These are phyloP conservation scores for Mycena venus DNA, from an alignment of 768 basidiomycete species.

Conservation along the genomic window DNA sequence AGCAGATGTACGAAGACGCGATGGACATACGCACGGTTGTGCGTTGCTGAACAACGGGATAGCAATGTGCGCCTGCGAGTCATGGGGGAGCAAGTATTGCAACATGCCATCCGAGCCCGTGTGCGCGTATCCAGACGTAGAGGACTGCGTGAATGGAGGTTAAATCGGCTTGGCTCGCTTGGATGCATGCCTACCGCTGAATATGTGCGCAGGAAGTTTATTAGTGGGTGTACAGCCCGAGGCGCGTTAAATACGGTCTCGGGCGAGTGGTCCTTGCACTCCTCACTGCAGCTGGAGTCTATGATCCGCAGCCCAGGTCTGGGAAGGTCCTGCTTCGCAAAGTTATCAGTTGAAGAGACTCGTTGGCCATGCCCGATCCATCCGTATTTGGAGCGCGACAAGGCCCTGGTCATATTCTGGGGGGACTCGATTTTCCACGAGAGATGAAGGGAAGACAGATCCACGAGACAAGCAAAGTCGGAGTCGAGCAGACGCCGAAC, in stretches of 20 bases:
- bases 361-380: constrained; percentile 8
- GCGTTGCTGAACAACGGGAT: constrained; percentile 15
- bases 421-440: neutral
- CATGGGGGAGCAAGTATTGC: constrained; percentile 1
- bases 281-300: constrained; percentile 17
- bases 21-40: neutral
- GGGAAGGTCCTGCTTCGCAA: neutral
- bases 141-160: neutral
- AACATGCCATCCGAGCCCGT: neutral
- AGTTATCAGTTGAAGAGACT: neutral
- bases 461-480: constrained; percentile 17
- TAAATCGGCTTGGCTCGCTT: neutral
- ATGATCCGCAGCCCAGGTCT: constrained; percentile 2
- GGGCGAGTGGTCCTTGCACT: neutral
- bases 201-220: constrained; percentile 8
- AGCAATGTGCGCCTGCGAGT: constrained; percentile 12
- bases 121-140: neutral
- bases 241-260: constrained; percentile 3
- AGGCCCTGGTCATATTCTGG: neutral
- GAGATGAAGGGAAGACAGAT: constrained; percentile 3
- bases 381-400: constrained; percentile 11
- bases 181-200: neutral
- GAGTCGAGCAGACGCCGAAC: constrained; percentile 19
- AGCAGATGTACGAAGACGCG: neutral
- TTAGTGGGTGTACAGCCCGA: neutral